These are phyloP conservation scores for Hypoxylon sp. DNA, from an alignment of 2,329 filamentous ascomycete genomes.

Conservation along the genomic window DNA sequence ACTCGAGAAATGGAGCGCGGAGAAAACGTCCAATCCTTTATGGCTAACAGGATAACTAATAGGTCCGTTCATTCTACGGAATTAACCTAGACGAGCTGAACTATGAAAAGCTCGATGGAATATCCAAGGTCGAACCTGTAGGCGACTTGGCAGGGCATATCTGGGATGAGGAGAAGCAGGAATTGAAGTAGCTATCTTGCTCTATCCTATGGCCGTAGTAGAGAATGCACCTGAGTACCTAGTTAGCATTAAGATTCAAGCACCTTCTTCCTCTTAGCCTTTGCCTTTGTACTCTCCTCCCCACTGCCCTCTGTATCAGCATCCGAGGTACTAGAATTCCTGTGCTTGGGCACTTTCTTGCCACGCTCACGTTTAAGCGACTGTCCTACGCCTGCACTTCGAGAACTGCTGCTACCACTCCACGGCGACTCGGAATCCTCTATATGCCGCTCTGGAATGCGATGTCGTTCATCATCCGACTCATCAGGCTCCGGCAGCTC, in stretches of 20 bases:
- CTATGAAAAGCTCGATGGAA: constrained; percentile 56
- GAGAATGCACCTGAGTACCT: too few relatives aligned
- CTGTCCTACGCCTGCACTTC: neutral
- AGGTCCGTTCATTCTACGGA: constrained; percentile 59
- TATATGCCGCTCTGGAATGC: too few relatives aligned
- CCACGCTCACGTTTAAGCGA: neutral
- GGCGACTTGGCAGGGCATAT: constrained; percentile 57
- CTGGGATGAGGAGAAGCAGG: constrained; percentile 52
- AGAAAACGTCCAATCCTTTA: neutral
- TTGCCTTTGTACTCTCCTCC: neutral
- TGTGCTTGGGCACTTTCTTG: too few relatives aligned
- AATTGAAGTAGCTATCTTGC: constrained; percentile 42
- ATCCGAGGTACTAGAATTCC: neutral
- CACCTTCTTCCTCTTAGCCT: neutral
- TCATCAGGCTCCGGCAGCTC: too few relatives aligned
- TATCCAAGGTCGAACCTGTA: constrained; percentile 52
- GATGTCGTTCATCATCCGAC: neutral
- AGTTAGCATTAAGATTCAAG: neutral
- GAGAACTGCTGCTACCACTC: neutral
- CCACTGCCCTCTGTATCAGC: neutral
- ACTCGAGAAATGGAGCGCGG: neutral
- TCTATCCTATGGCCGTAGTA: neutral
- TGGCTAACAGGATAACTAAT: constrained; percentile 3
- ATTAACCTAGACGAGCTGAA: constrained; percentile 57
- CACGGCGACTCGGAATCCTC: neutral